A percentile compares a stretch with the other conserved stretches of the same genome.
phyloP scores from a whole-genome alignment of 257 asterid species.

The Capsicum chinense region DNA sequence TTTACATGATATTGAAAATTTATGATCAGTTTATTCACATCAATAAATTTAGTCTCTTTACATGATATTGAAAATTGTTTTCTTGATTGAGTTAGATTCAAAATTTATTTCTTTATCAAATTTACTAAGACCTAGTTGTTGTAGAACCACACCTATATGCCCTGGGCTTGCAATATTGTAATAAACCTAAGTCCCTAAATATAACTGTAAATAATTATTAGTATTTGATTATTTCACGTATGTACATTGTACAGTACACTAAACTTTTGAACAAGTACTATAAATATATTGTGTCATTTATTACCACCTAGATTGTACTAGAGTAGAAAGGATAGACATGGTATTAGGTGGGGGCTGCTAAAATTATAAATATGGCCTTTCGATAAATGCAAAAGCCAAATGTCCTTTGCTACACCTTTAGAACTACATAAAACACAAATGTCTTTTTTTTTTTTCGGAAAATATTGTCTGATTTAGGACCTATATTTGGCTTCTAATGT shows the following conservation, averaged over 20 bases:
- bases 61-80: background rate
- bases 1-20: too few species aligned
- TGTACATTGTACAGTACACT: background rate
- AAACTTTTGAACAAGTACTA: background rate
- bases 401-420: background rate
- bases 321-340: constrained; percentile 14
- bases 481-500: background rate
- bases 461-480: background rate
- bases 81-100: background rate
- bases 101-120: background rate
- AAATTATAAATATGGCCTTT: constrained; percentile 15
- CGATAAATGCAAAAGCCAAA: constrained; percentile 7
- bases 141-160: background rate
- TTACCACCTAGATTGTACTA: constrained; percentile 18
- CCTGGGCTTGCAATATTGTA: background rate
- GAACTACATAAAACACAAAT: background rate
- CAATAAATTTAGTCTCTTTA: background rate
- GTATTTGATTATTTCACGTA: background rate
- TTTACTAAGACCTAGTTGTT: background rate
- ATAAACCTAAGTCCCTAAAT: background rate
- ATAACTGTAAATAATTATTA: background rate
- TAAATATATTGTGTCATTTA: background rate
- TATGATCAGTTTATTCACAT: too few species aligned
- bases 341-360: background rate
- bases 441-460: background rate